These are phyloP conservation scores for Flaveria sonorensis DNA, from an alignment of 129 eudicot species.

Conservation along the genomic window DNA sequence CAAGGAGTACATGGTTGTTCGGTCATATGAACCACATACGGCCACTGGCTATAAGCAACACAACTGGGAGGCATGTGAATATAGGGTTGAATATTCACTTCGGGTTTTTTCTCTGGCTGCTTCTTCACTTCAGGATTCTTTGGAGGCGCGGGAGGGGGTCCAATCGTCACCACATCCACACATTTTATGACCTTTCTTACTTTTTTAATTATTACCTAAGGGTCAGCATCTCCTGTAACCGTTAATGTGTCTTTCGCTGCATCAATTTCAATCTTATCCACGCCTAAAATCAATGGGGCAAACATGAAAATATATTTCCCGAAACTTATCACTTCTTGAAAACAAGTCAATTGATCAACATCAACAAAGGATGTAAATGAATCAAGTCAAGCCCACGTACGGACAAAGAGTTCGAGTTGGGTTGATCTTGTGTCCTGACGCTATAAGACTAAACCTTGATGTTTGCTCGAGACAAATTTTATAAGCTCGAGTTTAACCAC, in stretches of 20 bases:
- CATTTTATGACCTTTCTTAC: conserved; percentile 48
- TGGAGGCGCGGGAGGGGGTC: conserved; percentile 55
- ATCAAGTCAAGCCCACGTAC: too few species aligned
- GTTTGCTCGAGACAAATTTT: too few species aligned
- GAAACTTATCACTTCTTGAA: too few species aligned
- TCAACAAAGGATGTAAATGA: too few species aligned
- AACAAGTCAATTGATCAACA: too few species aligned
- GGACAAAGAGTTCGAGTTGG: too few species aligned
- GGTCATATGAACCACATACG: conserved; percentile 17
- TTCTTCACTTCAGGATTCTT: conserved; percentile 8
- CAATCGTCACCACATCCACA: conserved; percentile 55
- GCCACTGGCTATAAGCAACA: conserved; percentile 18
- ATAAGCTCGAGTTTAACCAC: too few species aligned
- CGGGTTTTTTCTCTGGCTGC: conserved; percentile 29
- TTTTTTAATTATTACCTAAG: conserved; percentile 45
- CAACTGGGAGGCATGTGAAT: neutral
- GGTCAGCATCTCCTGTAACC: conserved; percentile 67
- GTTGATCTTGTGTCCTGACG: too few species aligned
- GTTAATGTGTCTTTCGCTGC: conserved; percentile 54
- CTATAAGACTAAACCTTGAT: too few species aligned
- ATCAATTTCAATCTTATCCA: conserved; percentile 67
- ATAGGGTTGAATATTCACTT: neutral
- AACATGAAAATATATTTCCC: too few species aligned
- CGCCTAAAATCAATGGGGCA: conserved; percentile 48
- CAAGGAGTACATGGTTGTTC: conserved; percentile 29